Conservation (phyloP, 257 asterid species). For the Scutellaria minor region DNA sequence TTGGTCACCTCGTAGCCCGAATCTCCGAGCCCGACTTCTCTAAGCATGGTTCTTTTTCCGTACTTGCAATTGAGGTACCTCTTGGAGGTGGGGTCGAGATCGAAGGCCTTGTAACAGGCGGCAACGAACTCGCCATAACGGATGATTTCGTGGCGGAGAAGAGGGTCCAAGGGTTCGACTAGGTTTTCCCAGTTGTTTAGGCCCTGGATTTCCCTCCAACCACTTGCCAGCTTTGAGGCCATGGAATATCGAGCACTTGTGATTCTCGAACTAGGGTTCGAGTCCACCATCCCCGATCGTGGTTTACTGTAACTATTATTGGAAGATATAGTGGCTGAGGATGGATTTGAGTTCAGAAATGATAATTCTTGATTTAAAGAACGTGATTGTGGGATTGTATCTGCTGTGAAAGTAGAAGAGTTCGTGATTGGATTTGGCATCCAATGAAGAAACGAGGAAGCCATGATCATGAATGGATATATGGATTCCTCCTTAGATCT, state of each 20-base stretch:
- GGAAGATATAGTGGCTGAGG: not conserved
- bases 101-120: conserved; percentile 73
- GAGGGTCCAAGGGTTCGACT: conserved; percentile 58
- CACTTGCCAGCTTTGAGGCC: conserved; percentile 36
- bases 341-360: conserved; percentile 24
- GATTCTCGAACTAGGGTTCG: not conserved
- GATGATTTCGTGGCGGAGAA: conserved; percentile 54
- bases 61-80: conserved; percentile 73
- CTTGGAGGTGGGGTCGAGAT: conserved; percentile 56
- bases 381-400: conserved; percentile 27
- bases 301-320: too few relatives aligned
- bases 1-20: conserved; percentile 64
- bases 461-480: conserved; percentile 34
- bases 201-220: conserved; percentile 69
- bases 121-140: conserved; percentile 67
- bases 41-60: conserved; percentile 45
- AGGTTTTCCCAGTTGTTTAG: conserved; percentile 60
- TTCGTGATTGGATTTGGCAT: conserved; percentile 28
- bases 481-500: not conserved
- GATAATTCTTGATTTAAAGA: not conserved
- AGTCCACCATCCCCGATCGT: too few relatives aligned
- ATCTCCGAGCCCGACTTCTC: conserved; percentile 49
- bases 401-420: conserved; percentile 29
- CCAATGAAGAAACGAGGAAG: conserved; percentile 30
- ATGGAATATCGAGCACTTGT: not conserved